Conservation (phyloP, 768 basidiomycete genomes). For the Mycena vulgaris region DNA sequence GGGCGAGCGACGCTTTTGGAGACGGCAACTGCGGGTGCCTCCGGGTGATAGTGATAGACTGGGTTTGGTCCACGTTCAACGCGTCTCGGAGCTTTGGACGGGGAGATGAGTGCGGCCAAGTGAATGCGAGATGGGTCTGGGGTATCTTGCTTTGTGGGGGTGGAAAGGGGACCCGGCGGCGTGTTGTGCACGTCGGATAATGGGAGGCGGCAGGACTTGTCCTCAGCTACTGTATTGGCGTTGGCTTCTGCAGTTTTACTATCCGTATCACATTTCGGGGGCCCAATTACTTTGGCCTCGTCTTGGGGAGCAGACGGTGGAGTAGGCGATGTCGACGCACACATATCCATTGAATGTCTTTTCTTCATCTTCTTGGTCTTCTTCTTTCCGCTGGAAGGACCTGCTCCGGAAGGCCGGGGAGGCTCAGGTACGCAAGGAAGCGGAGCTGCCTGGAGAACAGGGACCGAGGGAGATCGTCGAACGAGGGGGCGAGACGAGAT, state of each 20-base stretch:
- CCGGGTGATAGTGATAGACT: conserved; percentile 16
- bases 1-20: conserved; percentile 15
- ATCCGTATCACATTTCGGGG: not conserved
- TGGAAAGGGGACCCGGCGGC: not conserved
- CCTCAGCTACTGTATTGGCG: not conserved
- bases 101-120: conserved; percentile 23
- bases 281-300: not conserved
- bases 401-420: not conserved
- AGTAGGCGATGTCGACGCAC: not conserved
- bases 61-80: conserved; percentile 18
- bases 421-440: not conserved
- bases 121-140: not conserved
- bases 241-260: not conserved
- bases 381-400: not conserved
- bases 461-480: conserved; percentile 5
- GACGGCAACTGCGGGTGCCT: conserved; percentile 18
- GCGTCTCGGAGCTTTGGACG: conserved; percentile 20
- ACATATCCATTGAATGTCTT: conserved; percentile 9
- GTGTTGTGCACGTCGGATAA: conserved; percentile 28
- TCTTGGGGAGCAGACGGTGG: not conserved
- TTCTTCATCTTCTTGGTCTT: conserved; percentile 1
- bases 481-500: not conserved
- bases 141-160: not conserved
- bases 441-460: not conserved
- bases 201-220: conserved; percentile 1